These are phyloP conservation scores for Komagataella pastoris DNA, from an alignment of 805 yeast species.

Conservation along the genomic window DNA sequence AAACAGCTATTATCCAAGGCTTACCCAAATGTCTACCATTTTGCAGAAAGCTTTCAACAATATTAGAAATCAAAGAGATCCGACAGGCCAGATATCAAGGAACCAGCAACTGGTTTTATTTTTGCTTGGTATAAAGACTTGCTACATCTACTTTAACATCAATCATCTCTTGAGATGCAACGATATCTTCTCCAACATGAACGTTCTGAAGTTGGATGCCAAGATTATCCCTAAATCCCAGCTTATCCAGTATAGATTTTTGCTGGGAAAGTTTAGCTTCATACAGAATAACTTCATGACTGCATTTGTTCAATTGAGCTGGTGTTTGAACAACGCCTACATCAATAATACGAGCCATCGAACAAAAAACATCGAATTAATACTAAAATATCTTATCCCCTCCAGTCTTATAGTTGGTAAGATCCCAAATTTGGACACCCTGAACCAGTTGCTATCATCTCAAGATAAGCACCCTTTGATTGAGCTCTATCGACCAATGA, in stretches of 20 bases:
- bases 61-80: slow-evolving; percentile 29
- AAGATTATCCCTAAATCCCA: slow-evolving; percentile 26
- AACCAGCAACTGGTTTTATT: slow-evolving; percentile 32
- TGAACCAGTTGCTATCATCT: slow-evolving; percentile 4
- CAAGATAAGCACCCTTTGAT: slow-evolving; percentile 8
- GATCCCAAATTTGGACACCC: slow-evolving; percentile 22
- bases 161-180: slow-evolving; percentile 45
- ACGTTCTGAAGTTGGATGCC: slow-evolving; percentile 30
- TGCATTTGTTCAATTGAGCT: slow-evolving; percentile 32
- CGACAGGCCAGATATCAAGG: slow-evolving; percentile 16
- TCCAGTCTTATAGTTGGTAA: slow-evolving; percentile 39
- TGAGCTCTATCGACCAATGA: slow-evolving; percentile 23
- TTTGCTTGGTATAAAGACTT: slow-evolving; percentile 33
- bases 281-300: slow-evolving; percentile 35
- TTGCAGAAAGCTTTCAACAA: slow-evolving; percentile 35
- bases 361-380: slow-evolving; percentile 17
- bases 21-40: slow-evolving; percentile 32
- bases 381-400: slow-evolving; percentile 37
- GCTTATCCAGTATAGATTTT: slow-evolving; percentile 37
- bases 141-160: slow-evolving; percentile 36
- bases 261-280: slow-evolving; percentile 38
- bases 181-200: slow-evolving; percentile 48
- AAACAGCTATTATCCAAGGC: slow-evolving; percentile 23
- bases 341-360: slow-evolving; percentile 7
- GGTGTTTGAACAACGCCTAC: slow-evolving; percentile 31